Evolutionary conservation across 257 asterid species (phyloP), one percentile per base, ranked within the genome.

Genomic region (Nyctanthes arbortristis): DNA sequence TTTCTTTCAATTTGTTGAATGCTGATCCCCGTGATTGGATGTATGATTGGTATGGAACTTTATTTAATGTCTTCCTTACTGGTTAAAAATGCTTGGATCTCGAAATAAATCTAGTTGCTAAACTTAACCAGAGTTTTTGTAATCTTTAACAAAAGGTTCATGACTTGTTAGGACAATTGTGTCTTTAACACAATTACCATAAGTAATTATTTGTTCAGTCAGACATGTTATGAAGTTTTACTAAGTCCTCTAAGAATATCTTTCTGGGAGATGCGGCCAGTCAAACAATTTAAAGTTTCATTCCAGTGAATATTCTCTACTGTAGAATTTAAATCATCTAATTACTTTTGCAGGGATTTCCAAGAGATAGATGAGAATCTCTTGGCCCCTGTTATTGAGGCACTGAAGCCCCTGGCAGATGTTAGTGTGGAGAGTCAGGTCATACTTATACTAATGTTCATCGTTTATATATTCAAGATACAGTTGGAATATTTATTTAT

Each of bases 401-500:
- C 87, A 71, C 68, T 93, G 86, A 80, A 80, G 73, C 96, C 91
- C 67, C 69, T 91, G 7, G 97, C 99, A 67, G 93, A 93, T 73
- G 78, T 93, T 78, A 82, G 77, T 55, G 90, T 86, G 83, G 99
- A 93, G 80, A 91, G 96, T 83, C 97, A 93, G 99, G 99, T 91
- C 35, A 33, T 65, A 45, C 65, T 32, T 31, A 59, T 62, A 31
- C 43, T 22, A 30, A 66, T 32, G 33, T 28, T 67, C 32, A 9
- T 68, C 45, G 12, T 54, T 18, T 27, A 10, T 40, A 63, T 62
- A 22, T 10, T 52, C 30, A 43, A 65, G 58, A 52, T 35, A 39
- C 18, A 35, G 33, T 57, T 37, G 4, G 65, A 25, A 36, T 31
- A 40, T 40, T 40, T 54, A 22, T 31, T 33, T 11, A 8, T 35